Evolutionary conservation across 192 early-diverging fungal species (phyloP), one percentile per base, ranked within the genome.

Genomic region (Coemansia sp.): DNA sequence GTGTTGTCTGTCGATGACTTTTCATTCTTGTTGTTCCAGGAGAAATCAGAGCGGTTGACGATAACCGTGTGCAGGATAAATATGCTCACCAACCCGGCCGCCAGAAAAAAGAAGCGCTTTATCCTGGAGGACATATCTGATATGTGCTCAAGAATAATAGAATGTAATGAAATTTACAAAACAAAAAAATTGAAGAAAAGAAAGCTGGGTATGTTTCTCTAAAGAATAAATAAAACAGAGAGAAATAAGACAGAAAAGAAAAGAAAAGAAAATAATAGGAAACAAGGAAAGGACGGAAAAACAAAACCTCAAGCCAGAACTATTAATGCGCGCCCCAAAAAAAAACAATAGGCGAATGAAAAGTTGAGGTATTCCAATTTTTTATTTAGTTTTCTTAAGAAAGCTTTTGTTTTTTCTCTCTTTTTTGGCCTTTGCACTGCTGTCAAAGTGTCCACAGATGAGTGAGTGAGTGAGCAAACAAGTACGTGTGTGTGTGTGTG

Each of bases 61-160:
- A 70, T 57, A 52, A 63, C 33, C 17, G 37, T 43, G 34, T 76
- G 70, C 12, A 76, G 64, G 14, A 58, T 61, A 33, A 66, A 65
- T 34, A 76, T 8, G 1, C 67, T 41, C n/a, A 71, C 22, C 11
- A 71, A 5, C 1, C 36, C 61, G n/a, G 69, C 62, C 4, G 61
- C 64, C 15, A 65, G 22, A 33, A 67, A 43, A 15, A 76, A 22
- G 5, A 69, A n/a, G 43, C 64, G 64, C 56, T 66, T 70, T 37
- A 71, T 48, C 9, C 68, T 68, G 12, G 68, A 17, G 48, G 20
- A 43, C 64, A 70, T 65, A 57, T 12, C 9, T 60, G 12, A 56
- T 34, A 45, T 18, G 18, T 55, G n/a, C n/a, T 18, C 8, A 1
- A 28, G 14, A 28, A 55, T 55, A 8, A 9, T 18, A 2, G 51